Percentiles rank a stretch among this genome's conserved stretches.
Evolutionary conservation across 768 basidiomycete genomes (phyloP).

Genomic region (Saitozyma podzolica): DNA sequence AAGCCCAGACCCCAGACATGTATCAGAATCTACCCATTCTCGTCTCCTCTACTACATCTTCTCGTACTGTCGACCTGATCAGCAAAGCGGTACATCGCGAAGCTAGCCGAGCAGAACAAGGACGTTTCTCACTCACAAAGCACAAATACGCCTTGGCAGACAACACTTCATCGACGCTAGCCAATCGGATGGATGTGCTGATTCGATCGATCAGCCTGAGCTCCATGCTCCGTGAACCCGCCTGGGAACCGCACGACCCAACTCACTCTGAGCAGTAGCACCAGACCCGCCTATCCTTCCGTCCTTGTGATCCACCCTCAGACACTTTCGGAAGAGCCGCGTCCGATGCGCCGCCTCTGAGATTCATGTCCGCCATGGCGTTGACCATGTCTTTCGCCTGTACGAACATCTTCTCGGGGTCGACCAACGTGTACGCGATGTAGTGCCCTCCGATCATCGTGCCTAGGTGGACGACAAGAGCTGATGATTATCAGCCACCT

Average conservation of each 20-base stretch:
- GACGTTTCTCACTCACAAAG: slow-evolving; percentile 55
- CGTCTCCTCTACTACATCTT: no score
- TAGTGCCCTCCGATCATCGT: slow-evolving; percentile 80
- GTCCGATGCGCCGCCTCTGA: slow-evolving; percentile 1
- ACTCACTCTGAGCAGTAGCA: slow-evolving; percentile 79
- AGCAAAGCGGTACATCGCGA: no score
- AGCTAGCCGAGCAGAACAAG: no score
- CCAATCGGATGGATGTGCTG: slow-evolving; percentile 70
- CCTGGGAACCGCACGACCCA: not conserved
- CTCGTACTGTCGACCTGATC: no score
- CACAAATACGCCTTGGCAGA: slow-evolving; percentile 90
- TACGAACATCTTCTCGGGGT: slow-evolving; percentile 45
- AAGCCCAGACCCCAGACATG: no score
- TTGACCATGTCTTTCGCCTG: slow-evolving; percentile 11
- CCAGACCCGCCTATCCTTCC: slow-evolving; percentile 65
- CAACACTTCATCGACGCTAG: slow-evolving; percentile 82
- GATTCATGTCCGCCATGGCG: slow-evolving; percentile 6
- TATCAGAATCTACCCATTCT: no score
- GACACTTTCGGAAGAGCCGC: not conserved
- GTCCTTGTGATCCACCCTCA: not conserved
- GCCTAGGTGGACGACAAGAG: slow-evolving; percentile 51
- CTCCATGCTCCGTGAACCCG: not conserved
- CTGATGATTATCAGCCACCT: slow-evolving; percentile 16
- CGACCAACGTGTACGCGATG: slow-evolving; percentile 65
- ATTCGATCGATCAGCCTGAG: not conserved